Percentiles rank a stretch among this genome's conserved stretches.
Conservation (phyloP, 768 basidiomycete species). For the Austroboletus eburneus region DNA sequence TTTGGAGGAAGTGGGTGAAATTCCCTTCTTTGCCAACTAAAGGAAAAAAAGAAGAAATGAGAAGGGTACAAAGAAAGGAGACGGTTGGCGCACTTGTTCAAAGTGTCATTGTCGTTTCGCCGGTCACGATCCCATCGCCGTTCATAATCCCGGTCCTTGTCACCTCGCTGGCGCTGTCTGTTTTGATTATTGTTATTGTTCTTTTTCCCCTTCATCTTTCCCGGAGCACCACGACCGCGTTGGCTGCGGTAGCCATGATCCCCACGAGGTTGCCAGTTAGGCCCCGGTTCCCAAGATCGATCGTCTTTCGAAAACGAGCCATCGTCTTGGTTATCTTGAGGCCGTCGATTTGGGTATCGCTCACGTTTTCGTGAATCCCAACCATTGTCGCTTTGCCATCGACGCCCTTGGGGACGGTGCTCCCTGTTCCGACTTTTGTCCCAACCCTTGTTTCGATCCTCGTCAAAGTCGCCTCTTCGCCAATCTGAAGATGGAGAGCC, state of each 20-base stretch:
- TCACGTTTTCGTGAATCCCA: constrained; percentile 52
- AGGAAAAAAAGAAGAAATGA: constrained; percentile 4
- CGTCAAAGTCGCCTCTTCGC: constrained; percentile 31
- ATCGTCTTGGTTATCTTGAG: constrained; percentile 26
- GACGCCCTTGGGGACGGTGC: constrained; percentile 25
- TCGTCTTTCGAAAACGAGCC: constrained; percentile 36
- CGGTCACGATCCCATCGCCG: constrained; percentile 37
- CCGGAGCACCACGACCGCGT: constrained; percentile 36
- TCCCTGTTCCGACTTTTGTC: constrained; percentile 38
- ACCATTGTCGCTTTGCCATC: constrained; percentile 38
- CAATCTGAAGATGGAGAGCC: constrained; percentile 47
- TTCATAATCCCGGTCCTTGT: constrained; percentile 26
- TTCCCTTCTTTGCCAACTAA: constrained; percentile 68
- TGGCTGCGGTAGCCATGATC: constrained; percentile 37
- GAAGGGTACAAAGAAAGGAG: constrained; percentile 5
- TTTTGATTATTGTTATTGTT: constrained; percentile 24
- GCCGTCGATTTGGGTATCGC: constrained; percentile 38
- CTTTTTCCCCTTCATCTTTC: constrained; percentile 35
- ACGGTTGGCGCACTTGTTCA: constrained; percentile 62
- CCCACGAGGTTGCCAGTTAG: constrained; percentile 55
- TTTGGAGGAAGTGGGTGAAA: constrained; percentile 39
- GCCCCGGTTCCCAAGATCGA: constrained; percentile 70
- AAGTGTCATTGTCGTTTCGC: constrained; percentile 55
- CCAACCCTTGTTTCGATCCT: constrained; percentile 36
- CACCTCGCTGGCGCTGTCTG: constrained; percentile 31